phyloP scores from a whole-genome alignment of 176 grass and related monocot species.

The Triticum monococcum region DNA sequence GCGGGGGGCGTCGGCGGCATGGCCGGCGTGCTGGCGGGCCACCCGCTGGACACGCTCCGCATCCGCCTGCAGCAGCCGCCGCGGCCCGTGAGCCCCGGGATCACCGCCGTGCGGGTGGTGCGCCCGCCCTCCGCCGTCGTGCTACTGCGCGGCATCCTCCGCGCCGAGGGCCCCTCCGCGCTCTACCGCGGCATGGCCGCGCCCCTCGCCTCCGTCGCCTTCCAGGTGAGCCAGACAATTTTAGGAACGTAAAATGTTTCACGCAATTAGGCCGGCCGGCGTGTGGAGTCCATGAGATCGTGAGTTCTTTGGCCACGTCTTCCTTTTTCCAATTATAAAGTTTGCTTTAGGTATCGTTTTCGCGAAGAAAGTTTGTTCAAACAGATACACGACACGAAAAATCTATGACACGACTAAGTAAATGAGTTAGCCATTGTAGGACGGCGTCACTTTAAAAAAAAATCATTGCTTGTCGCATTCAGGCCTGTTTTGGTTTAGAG shows the following conservation, averaged over 20 bases:
- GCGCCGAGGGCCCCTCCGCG: slow-evolving; percentile 70
- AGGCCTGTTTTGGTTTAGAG: too few relatives aligned
- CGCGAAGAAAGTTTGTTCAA: not conserved
- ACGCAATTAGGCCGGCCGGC: not conserved
- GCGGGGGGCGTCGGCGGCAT: slow-evolving; percentile 86
- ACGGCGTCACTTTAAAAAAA: not conserved
- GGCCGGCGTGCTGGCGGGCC: slow-evolving; percentile 84
- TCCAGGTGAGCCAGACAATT: slow-evolving; percentile 49
- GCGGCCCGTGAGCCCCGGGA: slow-evolving; percentile 20
- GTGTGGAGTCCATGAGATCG: not conserved
- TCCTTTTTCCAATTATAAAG: not conserved
- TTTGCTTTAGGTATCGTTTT: not conserved
- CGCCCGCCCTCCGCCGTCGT: slow-evolving; percentile 42
- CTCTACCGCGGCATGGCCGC: slow-evolving; percentile 98
- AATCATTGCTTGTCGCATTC: slow-evolving; percentile 23
- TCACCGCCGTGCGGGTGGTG: slow-evolving; percentile 3
- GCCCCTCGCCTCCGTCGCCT: slow-evolving; percentile 77
- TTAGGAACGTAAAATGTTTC: not conserved
- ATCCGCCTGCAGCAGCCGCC: slow-evolving; percentile 85
- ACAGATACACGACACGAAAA: not conserved
- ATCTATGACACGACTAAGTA: not conserved
- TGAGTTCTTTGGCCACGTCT: not conserved
- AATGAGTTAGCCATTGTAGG: not conserved
- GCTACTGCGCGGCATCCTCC: slow-evolving; percentile 68
- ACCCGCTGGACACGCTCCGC: slow-evolving; percentile 93